These are phyloP conservation scores for Xerocomus brunneocitrinus DNA, from an alignment of 768 basidiomycete species.

Conservation along the genomic window DNA sequence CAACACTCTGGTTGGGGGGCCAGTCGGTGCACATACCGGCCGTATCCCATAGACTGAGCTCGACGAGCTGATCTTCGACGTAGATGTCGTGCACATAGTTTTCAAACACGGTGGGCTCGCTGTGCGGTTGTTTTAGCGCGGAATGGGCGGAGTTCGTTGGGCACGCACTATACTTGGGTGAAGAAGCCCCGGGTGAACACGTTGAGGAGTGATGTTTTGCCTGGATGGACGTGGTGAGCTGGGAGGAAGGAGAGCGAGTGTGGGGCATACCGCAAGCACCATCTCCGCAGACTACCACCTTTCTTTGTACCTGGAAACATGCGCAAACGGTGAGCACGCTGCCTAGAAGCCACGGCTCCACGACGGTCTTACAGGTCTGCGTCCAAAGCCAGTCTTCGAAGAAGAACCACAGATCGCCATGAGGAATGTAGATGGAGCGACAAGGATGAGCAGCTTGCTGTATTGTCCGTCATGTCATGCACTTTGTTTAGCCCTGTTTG, in stretches of 20 bases:
- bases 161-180: slow-evolving; percentile 83
- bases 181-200: slow-evolving; percentile 91
- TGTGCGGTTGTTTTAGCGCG: slow-evolving; percentile 23
- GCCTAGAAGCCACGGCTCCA: slow-evolving; percentile 4
- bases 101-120: slow-evolving; percentile 94
- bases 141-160: neutral
- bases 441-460: neutral
- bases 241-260: slow-evolving; percentile 1
- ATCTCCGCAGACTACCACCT: slow-evolving; percentile 91
- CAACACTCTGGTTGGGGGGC: neutral
- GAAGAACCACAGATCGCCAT: slow-evolving; percentile 61
- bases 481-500: slow-evolving; percentile 24
- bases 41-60: slow-evolving; percentile 96
- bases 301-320: slow-evolving; percentile 43
- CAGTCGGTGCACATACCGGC: slow-evolving; percentile 56
- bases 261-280: slow-evolving; percentile 74
- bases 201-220: slow-evolving; percentile 82
- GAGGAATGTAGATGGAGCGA: slow-evolving; percentile 8
- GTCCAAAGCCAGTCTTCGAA: slow-evolving; percentile 50
- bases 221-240: slow-evolving; percentile 33
- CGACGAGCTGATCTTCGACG: slow-evolving; percentile 83
- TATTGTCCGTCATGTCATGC: slow-evolving; percentile 7
- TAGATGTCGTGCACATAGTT: slow-evolving; percentile 91
- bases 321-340: slow-evolving; percentile 13
- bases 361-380: slow-evolving; percentile 28